Evolutionary conservation across 2,329 filamentous ascomycete species (phyloP), one percentile per base, ranked within the genome.

Genomic region (Leptoxyphium fumago): DNA sequence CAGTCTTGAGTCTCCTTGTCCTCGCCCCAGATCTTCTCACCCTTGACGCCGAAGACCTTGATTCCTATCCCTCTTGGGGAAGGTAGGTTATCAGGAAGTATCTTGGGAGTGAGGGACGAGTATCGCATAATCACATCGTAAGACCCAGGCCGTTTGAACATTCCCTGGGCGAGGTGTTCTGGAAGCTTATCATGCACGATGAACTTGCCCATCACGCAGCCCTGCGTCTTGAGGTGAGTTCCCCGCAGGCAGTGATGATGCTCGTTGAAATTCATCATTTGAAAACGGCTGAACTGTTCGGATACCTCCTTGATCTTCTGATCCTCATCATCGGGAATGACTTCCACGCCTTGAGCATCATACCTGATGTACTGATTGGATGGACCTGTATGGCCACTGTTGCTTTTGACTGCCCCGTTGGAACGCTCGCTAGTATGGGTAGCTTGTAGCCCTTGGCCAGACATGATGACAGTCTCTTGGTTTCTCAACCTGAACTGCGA

Each of bases 211-310:
- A 60, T 51, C 5, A 61, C 58, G 42, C 57, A 59, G 15, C 58
- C 50, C 43, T 61, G 57, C 6, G 59, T 61, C 51, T 62, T 62
- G 40, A 64, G 50, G 43, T 63, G 57, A 7, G 58, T 64, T 29
- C 61, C 61, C n/a, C 61, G 59, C 29, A 61, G 54, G 38, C 54
- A 61, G 48, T 62, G 61, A 38, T 55, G 54, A 47, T 64, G 58
- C 45, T 61, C 58, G 43, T 63, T 60, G 54, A 64, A 62, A 39
- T 64, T 63, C 53, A 62, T 62, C 55, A 64, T 61, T 47, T 65
- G 60, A 51, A 64, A 59, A 6, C 58, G 51, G 38, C 60, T 58
- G 55, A 61, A 61, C 42, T 60, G 59, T 43, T 60, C 58, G 44
- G 62, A 62, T 10, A 61, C 60, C 40, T 55, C 56, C 39, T 59